Evolutionary conservation across 768 basidiomycete species (phyloP), one percentile per base, ranked within the genome.

Genomic region (Trametes sanguinea): DNA sequence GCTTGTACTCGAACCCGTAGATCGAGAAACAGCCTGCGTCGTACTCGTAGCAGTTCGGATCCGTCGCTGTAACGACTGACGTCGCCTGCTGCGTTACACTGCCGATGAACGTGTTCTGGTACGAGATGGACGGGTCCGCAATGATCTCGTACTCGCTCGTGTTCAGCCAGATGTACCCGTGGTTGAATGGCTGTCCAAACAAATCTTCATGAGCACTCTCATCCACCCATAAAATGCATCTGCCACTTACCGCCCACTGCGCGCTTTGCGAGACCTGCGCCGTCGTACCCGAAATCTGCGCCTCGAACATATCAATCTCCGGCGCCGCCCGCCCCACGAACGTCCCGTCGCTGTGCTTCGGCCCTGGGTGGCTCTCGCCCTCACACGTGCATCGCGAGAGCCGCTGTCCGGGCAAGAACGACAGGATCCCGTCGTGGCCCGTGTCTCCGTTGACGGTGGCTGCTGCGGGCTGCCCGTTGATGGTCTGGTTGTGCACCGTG

Each of bases 291-390:
- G 74, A 82, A 66, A 82, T 82, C 75, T 90, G 86, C 6, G 94
- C 93, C 76, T 95, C 95, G 60, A 96, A 88, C 48, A 96, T 72
- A 73, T 96, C 95, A 53, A 95, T 95, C 73, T 96, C 94, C 1
- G 94, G 94, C 4, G 94, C 92, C 3, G 88, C 74, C 22, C 95
- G 80, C 1, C 94, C 95, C 2, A 90, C 75, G 56, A 66, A 95
- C 2, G 87, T 80, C 33, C 94, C 94, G 65, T 96, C 90, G 0
- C 76, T 61, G 61, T 88, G 86, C 51, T 85, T 74, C 27, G 95
- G 95, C 8, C 95, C 95, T 3, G 95, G 95, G 74, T 97, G 95
- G 7, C 86, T 79, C 74, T 95, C 90, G 29, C 87, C 86, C 11
- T 80, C 74, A 71, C 96, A 98, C 2, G 96, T 98, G 74, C 96